Conservation (phyloP, 192 early-diverging fungal genomes). For the Backusella westeae region DNA sequence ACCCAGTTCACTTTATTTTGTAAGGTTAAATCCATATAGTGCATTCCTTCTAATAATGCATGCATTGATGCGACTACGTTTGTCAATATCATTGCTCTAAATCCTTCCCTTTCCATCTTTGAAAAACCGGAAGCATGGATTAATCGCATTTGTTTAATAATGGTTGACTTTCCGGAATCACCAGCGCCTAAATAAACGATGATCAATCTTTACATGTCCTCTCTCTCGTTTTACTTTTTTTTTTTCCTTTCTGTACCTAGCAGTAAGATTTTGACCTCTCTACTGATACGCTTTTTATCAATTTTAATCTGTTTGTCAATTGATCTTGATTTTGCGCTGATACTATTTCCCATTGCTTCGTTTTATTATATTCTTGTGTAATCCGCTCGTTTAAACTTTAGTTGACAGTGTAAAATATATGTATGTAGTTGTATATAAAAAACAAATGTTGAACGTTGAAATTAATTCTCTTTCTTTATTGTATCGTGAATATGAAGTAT, state of each 20-base stretch:
- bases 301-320: slow-evolving; percentile 64
- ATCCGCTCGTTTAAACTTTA: background rate
- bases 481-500: background rate
- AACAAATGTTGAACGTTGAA: background rate
- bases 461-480: background rate
- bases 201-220: background rate
- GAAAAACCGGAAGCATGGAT: slow-evolving; percentile 21
- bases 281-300: slow-evolving; percentile 51
- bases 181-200: slow-evolving; percentile 39
- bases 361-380: background rate
- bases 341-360: slow-evolving; percentile 4
- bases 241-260: slow-evolving; percentile 43
- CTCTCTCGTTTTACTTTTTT: background rate
- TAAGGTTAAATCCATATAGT: slow-evolving; percentile 16
- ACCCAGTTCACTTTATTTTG: slow-evolving; percentile 33
- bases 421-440: background rate
- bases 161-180: slow-evolving; percentile 56
- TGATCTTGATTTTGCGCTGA: slow-evolving; percentile 10
- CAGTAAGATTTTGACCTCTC: slow-evolving; percentile 68
- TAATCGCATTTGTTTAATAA: slow-evolving; percentile 51
- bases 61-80: slow-evolving; percentile 52
- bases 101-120: slow-evolving; percentile 35
- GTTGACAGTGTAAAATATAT: background rate
- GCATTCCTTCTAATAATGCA: slow-evolving; percentile 44
- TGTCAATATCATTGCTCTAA: slow-evolving; percentile 42